phyloP scores from a whole-genome alignment of 2,329 filamentous ascomycete genomes.

The Helotiales sp. region DNA sequence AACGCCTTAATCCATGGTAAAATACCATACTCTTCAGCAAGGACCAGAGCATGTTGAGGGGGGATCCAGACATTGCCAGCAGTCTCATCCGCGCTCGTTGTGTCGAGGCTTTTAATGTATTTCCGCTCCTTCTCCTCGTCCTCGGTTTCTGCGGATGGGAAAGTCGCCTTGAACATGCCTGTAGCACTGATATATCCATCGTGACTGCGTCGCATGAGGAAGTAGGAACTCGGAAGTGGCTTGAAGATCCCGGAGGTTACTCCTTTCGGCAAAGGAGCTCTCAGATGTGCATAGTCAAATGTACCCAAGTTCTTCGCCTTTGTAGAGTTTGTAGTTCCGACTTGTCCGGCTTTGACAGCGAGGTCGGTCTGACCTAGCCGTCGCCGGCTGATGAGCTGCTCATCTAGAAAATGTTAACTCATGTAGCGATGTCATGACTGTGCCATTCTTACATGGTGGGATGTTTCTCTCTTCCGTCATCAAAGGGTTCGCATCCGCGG shows the following conservation, averaged over 20 bases:
- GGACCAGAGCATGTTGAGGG: conserved; percentile 73
- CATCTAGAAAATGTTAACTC: conserved; percentile 31
- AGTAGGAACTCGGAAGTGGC: conserved; percentile 83
- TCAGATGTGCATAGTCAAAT: conserved; percentile 95
- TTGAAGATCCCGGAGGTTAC: conserved; percentile 93
- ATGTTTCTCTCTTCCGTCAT: conserved; percentile 56
- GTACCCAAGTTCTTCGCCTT: conserved; percentile 74
- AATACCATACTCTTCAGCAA: conserved; percentile 88
- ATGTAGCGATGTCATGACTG: conserved; percentile 15
- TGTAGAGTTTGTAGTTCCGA: conserved; percentile 68
- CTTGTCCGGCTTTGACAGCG: conserved; percentile 74
- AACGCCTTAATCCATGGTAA: conserved; percentile 87
- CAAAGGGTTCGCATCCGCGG: conserved; percentile 63
- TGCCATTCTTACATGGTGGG: conserved; percentile 59
- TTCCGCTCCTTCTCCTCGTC: conserved; percentile 77
- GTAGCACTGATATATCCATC: conserved; percentile 85
- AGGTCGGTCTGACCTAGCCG: conserved; percentile 92
- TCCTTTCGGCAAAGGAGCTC: conserved; percentile 88
- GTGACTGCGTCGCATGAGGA: conserved; percentile 87
- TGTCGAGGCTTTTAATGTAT: conserved; percentile 79
- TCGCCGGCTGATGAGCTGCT: conserved; percentile 64
- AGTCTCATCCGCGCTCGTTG: conserved; percentile 86
- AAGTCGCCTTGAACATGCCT: conserved; percentile 90
- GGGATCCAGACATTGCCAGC: conserved; percentile 97
- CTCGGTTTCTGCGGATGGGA: conserved; percentile 70